phyloP scores from a whole-genome alignment of 148 eudicot species.

The Bassia scoparia region DNA sequence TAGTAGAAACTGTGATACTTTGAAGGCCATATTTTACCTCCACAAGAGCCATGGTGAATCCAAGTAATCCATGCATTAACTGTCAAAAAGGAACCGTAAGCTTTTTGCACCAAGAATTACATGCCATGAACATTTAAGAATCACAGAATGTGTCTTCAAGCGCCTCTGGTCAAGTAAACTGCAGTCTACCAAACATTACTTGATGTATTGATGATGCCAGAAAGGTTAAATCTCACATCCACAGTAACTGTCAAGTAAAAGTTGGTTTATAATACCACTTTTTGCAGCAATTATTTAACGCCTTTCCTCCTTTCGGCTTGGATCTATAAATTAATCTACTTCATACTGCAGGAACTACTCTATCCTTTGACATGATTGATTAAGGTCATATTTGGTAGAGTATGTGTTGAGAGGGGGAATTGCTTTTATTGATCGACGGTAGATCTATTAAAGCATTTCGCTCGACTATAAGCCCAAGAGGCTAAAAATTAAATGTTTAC shows the following conservation, averaged over 20 bases:
- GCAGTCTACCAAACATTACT: neutral
- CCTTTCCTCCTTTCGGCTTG: neutral
- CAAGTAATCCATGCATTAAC: slow-evolving; percentile 86
- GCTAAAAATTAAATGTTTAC: neutral
- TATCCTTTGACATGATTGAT: neutral
- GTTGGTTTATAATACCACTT: neutral
- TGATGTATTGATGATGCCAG: neutral
- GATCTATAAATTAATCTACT: neutral
- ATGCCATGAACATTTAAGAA: neutral
- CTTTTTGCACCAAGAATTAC: neutral
- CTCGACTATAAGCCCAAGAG: neutral
- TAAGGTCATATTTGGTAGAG: neutral
- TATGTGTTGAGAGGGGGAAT: neutral
- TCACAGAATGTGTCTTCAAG: neutral
- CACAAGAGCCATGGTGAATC: slow-evolving; percentile 79
- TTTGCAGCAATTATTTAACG: neutral
- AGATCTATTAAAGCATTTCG: neutral
- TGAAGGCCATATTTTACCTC: slow-evolving; percentile 46
- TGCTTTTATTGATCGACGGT: neutral
- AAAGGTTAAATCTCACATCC: neutral
- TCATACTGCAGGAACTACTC: neutral
- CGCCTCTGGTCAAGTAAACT: neutral
- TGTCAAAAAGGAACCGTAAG: slow-evolving; percentile 28
- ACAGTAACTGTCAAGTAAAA: neutral
- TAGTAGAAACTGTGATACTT: neutral